Evolutionary conservation across 768 basidiomycete species (phyloP), one percentile per base, ranked within the genome.

Genomic region (Boletus insuetus): DNA sequence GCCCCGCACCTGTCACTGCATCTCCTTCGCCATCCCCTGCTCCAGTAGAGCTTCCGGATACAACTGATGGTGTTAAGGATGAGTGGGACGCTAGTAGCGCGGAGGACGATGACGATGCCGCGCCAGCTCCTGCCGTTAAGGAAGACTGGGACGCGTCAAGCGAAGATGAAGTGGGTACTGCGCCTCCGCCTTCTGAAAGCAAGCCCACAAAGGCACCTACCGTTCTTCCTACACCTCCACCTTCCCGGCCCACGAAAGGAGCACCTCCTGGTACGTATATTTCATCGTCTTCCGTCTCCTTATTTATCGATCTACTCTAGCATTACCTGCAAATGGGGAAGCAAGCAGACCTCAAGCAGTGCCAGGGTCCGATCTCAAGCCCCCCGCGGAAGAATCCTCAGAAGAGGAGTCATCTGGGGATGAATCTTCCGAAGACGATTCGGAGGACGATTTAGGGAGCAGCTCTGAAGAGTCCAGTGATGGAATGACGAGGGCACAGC

Each of bases 131-230:
- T 35, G 74, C 70, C 41, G 75, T 75, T 24, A 79, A 77, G 54
- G 82, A 84, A 37, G 75, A 76, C 48, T 94, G 91, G 91, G 91
- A 93, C 41, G 86, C 79, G 5, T 79, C 79, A 51, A 83, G 80
- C 53, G 86, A 75, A 37, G 77, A 78, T 20, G 78, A 83, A 34
- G 84, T 82, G 29, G 60, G 58, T 13, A 54, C 69, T 41, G 41
- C 62, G 2, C 49, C 64, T 16, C 58, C 51, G 9, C 49, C 57
- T 10, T 50, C 62, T 45, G 43, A 56, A 35, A 43, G 55, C 1
- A 62, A 68, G 59, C 37, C 59, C 37, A 55, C 60, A 14, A 56
- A 62, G 14, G n/a, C 8, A 29, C 48, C 60, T 45, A 2, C 35
- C 5, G 44, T 37, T 37, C 38, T 37, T 51, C 24, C 41, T 3